Conservation (phyloP, 2,329 filamentous ascomycete species). For the Apiospora malaysiana region DNA sequence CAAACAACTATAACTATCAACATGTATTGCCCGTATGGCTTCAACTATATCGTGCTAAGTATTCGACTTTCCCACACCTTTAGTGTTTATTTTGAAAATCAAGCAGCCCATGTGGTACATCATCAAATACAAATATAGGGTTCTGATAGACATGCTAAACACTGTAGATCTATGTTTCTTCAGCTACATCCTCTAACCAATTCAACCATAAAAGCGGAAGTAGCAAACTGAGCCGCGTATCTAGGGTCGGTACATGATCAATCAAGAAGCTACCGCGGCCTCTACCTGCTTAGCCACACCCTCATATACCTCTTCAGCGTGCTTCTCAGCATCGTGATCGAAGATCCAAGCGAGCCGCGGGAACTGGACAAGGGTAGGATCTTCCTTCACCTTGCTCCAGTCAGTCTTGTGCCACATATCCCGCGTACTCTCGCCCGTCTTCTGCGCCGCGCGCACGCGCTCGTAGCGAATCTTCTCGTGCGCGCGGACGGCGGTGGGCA, state of each 20-base stretch:
- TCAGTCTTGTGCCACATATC: conserved; percentile 63
- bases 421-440: conserved; percentile 56
- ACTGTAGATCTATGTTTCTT: neutral
- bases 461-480: conserved; percentile 56
- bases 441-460: conserved; percentile 53
- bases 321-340: conserved; percentile 54
- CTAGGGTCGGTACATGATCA: neutral
- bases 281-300: conserved; percentile 23
- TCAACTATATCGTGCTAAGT: too few species aligned
- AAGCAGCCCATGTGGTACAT: neutral
- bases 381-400: conserved; percentile 54
- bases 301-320: conserved; percentile 47
- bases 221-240: accelerated
- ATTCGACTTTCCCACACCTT: too few species aligned
- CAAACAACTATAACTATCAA: neutral
- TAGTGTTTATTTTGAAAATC: too few species aligned
- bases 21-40: neutral
- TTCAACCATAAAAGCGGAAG: neutral
- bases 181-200: neutral
- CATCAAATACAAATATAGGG: neutral
- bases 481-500: conserved; percentile 47
- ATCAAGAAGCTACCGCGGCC: neutral
- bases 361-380: conserved; percentile 53
- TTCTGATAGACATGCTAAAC: too few species aligned
- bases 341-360: conserved; percentile 60